phyloP scores from a whole-genome alignment of 257 asterid species.

The Verbascum thapsus region DNA sequence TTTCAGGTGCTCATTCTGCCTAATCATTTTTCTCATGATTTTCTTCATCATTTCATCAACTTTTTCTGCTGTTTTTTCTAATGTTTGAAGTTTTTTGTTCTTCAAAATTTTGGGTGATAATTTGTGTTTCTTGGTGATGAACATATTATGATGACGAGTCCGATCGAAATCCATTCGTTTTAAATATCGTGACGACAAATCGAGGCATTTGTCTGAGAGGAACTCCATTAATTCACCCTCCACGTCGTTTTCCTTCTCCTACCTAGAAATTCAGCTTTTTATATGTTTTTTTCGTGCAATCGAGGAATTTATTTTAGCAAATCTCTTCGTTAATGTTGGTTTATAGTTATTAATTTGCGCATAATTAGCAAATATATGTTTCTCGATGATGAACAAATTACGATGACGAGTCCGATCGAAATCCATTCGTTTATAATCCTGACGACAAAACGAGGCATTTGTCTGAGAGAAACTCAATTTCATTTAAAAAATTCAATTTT shows the following conservation, averaged over 20 bases:
- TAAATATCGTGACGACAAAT: slow-evolving; percentile 58
- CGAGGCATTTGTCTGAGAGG: slow-evolving; percentile 98
- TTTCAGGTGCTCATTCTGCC: slow-evolving; percentile 28
- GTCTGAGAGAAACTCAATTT: slow-evolving; percentile 62
- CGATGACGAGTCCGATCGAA: slow-evolving; percentile 95
- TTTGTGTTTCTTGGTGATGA: slow-evolving; percentile 67
- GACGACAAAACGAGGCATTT: slow-evolving; percentile 90
- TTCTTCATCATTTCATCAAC: not conserved
- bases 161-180: slow-evolving; percentile 80
- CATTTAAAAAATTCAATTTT: not conserved
- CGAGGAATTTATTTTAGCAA: not conserved
- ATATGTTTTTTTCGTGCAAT: not conserved
- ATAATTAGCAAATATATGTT: slow-evolving; percentile 23
- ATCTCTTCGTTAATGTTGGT: not conserved
- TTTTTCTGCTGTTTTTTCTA: not conserved
- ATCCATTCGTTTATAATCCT: slow-evolving; percentile 66
- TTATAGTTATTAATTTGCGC: too few relatives aligned
- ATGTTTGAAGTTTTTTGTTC: not conserved
- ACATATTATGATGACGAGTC: slow-evolving; percentile 80
- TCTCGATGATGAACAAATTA: slow-evolving; percentile 65
- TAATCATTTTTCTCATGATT: slow-evolving; percentile 10
- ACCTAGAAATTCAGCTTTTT: not conserved
- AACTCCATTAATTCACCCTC: slow-evolving; percentile 19
- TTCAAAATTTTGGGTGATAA: not conserved
- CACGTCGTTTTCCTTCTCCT: too few relatives aligned